Evolutionary conservation across 805 yeast genomes (phyloP).

Genomic region (Metschnikowia shivogae): DNA sequence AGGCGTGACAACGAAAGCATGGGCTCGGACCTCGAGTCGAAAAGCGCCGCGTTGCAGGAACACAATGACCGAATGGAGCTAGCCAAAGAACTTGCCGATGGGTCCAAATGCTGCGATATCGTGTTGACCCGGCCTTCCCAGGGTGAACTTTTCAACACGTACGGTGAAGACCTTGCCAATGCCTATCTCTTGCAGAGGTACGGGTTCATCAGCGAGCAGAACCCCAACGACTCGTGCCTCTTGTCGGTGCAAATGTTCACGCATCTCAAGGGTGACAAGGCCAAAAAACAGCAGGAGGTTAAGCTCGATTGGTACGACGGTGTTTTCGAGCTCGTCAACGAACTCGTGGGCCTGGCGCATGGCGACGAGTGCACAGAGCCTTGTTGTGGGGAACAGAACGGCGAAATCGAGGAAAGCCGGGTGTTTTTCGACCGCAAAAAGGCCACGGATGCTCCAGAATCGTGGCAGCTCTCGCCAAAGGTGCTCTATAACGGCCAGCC

Average conservation of each 20-base stretch:
- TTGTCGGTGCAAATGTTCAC: slow-evolving; percentile 49
- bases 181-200: slow-evolving; percentile 66
- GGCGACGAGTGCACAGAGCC: slow-evolving; percentile 17
- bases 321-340: slow-evolving; percentile 33
- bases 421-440: neutral
- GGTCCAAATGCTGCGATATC: slow-evolving; percentile 66
- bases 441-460: slow-evolving; percentile 22
- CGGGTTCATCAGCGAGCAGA: slow-evolving; percentile 61
- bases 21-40: no score
- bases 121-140: slow-evolving; percentile 39
- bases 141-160: slow-evolving; percentile 72
- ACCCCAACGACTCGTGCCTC: slow-evolving; percentile 50
- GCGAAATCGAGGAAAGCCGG: slow-evolving; percentile 19
- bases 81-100: slow-evolving; percentile 31
- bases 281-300: slow-evolving; percentile 29
- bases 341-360: slow-evolving; percentile 13
- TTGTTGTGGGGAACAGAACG: slow-evolving; percentile 16
- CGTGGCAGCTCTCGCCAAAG: slow-evolving; percentile 44
- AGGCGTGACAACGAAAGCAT: no score
- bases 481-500: slow-evolving; percentile 41
- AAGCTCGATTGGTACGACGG: slow-evolving; percentile 49
- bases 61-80: slow-evolving; percentile 25
- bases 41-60: neutral
- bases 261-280: slow-evolving; percentile 22
- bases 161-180: slow-evolving; percentile 67